phyloP scores from a whole-genome alignment of 208 protist genomes.

The Trichomonas tenax region DNA sequence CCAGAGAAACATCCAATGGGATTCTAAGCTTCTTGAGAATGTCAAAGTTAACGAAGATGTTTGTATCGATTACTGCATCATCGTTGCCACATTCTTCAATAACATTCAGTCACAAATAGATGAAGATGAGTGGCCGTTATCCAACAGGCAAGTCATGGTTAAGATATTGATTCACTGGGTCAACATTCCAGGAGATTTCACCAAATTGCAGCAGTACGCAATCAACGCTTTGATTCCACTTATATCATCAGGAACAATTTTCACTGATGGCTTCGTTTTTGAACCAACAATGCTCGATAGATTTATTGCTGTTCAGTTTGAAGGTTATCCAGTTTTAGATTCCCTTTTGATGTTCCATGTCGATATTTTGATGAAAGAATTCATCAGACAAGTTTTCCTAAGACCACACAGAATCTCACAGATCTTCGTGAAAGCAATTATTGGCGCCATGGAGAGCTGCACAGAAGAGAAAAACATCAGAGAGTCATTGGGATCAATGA shows the following conservation, averaged over 20 bases:
- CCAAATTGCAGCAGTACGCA: background rate
- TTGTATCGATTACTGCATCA: background rate
- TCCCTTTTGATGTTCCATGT: background rate
- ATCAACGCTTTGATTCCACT: conserved; percentile 13
- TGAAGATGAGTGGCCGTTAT: background rate
- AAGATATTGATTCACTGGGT: background rate
- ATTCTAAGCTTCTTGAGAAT: background rate
- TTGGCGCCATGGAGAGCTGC: background rate
- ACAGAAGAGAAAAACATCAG: background rate
- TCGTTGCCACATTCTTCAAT: background rate
- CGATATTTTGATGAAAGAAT: background rate
- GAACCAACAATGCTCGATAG: background rate
- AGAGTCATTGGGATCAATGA: background rate
- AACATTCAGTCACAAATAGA: background rate
- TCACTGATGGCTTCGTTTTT: background rate
- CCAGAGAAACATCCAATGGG: background rate
- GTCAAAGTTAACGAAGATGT: background rate
- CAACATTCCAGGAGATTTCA: background rate
- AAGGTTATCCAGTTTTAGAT: background rate
- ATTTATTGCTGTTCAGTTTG: background rate
- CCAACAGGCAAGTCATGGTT: background rate
- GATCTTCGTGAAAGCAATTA: background rate
- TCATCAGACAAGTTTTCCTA: background rate
- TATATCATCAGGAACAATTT: background rate
- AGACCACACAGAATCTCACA: background rate